These are phyloP conservation scores for Tetrastigma voinierianum DNA, from an alignment of 164 flowering plant species.

Conservation along the genomic window DNA sequence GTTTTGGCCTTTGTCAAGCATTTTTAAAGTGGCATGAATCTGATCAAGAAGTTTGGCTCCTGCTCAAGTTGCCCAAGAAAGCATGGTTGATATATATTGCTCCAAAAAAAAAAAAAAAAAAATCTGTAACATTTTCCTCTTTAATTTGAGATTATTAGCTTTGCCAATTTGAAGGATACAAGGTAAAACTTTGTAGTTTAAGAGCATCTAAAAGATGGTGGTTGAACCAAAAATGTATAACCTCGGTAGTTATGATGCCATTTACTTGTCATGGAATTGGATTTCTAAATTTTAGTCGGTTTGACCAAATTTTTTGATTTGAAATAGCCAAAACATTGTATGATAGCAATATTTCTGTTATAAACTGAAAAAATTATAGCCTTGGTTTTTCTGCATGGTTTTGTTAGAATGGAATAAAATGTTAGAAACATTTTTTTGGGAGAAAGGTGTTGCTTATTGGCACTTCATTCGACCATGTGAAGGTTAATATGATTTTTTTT, in stretches of 20 bases:
- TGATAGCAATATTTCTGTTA: no score
- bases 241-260: neutral
- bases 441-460: no score
- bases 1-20: constrained; percentile 20
- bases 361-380: no score
- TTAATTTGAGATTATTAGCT: neutral
- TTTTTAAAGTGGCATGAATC: neutral
- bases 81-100: neutral
- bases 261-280: constrained; percentile 1
- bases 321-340: no score
- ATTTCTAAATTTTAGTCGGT: no score
- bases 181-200: neutral
- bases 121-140: neutral
- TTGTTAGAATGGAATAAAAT: no score
- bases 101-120: neutral
- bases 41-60: no score
- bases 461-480: constrained; percentile 7
- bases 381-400: no score
- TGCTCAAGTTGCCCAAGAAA: neutral
- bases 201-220: neutral
- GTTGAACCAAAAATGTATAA: neutral
- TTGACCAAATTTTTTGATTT: no score
- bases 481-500: constrained; percentile 5
- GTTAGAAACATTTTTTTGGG: no score
- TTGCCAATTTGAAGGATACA: no score